Base-by-base conservation (phyloP, 179 eudicot species). In the Vitellaria paradoxa region DNA sequence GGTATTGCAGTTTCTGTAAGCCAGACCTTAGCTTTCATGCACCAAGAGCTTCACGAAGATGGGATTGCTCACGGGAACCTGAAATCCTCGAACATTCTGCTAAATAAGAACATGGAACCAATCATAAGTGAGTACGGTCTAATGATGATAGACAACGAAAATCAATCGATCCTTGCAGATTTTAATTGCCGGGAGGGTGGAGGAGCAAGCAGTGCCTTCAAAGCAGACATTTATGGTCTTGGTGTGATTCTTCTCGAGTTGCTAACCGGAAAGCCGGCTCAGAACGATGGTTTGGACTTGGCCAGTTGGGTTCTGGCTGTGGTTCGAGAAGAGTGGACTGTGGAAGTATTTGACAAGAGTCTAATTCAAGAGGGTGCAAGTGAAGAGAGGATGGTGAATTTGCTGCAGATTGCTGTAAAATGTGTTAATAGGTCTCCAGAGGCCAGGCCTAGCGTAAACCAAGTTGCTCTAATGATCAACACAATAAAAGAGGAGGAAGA, bases 271-370 rank as follows among this genome's bases (percentile, higher is more conserved):
- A 83, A 79, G 71, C 52, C 68, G 80, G 84, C 69, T 5, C 79
- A 83, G 68, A 80, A 65, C 62, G 82, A 85, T 23, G 85, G 87
- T 0, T 17, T 77, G 57, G 86, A 81, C 67, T 55, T 87, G 69
- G 88, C 84, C 15, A 81, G 45, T 47, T 87, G 88, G 85, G 90
- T 87, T 18, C 62, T 83, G 0, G 73, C 88, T 0, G 88, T 81
- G 76, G 77, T 87, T n/a, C 64, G 78, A 53, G 90, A 85, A 62
- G 88, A 87, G 73, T 87, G 90, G 90, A 87, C 90, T 0, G 90
- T 74, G 11, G 90, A 87, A 60, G 90, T 87, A 11, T 87, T 87
- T 12, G 90, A 87, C 24, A 83, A 63, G 64, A 70, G 46, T n/a
- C 69, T 87, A 52, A 72, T 83, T 7, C 70, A 61, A 52, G 88